Percentiles rank a stretch among this genome's conserved stretches.
These are phyloP conservation scores for Suhomyces sp. DNA, from an alignment of 805 yeast genomes.

Conservation along the genomic window DNA sequence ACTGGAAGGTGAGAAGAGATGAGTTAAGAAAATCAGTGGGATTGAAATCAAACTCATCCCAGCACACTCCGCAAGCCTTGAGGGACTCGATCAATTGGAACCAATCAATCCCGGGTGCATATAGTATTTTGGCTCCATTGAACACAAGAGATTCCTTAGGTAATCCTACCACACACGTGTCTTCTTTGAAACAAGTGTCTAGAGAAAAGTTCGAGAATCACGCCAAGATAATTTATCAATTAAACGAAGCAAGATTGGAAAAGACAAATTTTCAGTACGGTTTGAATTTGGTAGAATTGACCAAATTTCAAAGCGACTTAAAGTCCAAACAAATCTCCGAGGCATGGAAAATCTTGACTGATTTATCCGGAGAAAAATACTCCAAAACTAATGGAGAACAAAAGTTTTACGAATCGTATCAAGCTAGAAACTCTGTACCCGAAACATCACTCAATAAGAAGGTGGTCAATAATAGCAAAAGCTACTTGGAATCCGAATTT, in stretches of 20 bases:
- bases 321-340: slow-evolving; percentile 72
- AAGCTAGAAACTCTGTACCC: slow-evolving; percentile 15
- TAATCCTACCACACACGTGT: slow-evolving; percentile 9
- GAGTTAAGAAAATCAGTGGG: slow-evolving; percentile 75
- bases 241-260: slow-evolving; percentile 67
- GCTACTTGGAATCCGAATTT: slow-evolving; percentile 74
- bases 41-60: slow-evolving; percentile 7
- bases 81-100: slow-evolving; percentile 36
- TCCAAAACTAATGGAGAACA: slow-evolving; percentile 36
- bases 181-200: slow-evolving; percentile 33
- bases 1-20: slow-evolving; percentile 80
- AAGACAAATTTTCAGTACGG: slow-evolving; percentile 55
- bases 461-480: slow-evolving; percentile 55
- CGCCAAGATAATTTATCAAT: slow-evolving; percentile 67
- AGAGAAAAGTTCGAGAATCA: slow-evolving; percentile 68
- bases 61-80: slow-evolving; percentile 11
- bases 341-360: slow-evolving; percentile 65
- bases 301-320: slow-evolving; percentile 56
- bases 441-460: slow-evolving; percentile 40
- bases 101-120: slow-evolving; percentile 31
- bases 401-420: slow-evolving; percentile 26
- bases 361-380: slow-evolving; percentile 41
- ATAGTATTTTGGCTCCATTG: slow-evolving; percentile 35
- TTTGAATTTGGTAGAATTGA: slow-evolving; percentile 58
- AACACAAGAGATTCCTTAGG: slow-evolving; percentile 11